These are phyloP conservation scores for Strobilomyces confusus DNA, from an alignment of 768 basidiomycete species.

Conservation along the genomic window DNA sequence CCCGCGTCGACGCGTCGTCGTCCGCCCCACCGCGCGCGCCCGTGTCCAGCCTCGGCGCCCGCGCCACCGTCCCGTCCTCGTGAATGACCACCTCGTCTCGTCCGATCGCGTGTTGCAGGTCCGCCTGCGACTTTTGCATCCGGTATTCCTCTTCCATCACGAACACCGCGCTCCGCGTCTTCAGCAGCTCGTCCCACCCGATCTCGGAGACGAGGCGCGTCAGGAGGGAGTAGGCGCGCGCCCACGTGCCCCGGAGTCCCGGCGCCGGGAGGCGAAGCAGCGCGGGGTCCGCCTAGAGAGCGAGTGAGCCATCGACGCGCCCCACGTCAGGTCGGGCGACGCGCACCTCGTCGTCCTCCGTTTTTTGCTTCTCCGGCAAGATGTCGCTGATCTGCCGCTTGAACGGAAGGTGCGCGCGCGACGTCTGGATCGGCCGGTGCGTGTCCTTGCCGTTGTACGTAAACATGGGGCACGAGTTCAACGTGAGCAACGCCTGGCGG, in stretches of 20 bases:
- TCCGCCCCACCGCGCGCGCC: slow-evolving; percentile 31
- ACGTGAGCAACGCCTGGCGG: slow-evolving; percentile 70
- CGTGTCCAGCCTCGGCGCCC: slow-evolving; percentile 3
- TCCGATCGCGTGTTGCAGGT: slow-evolving; percentile 44
- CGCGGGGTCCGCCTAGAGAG: slow-evolving; percentile 80
- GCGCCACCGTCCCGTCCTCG: slow-evolving; percentile 56
- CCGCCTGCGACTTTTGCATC: slow-evolving; percentile 84
- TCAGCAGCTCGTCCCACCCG: slow-evolving; percentile 98
- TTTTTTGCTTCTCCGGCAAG: slow-evolving; percentile 76
- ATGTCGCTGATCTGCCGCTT: slow-evolving; percentile 86
- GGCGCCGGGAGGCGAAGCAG: slow-evolving; percentile 94
- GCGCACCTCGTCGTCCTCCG: slow-evolving; percentile 77
- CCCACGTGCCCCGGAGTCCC: slow-evolving; percentile 92
- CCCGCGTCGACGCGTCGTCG: slow-evolving; percentile 71
- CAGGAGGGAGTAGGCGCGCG: slow-evolving; percentile 87
- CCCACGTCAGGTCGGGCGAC: background rate
- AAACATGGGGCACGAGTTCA: slow-evolving; percentile 99
- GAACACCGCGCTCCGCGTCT: slow-evolving; percentile 91
- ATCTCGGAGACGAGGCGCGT: slow-evolving; percentile 90
- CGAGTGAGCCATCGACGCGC: too few relatives aligned
- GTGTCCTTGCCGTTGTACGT: slow-evolving; percentile 96
- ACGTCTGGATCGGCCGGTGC: slow-evolving; percentile 78
- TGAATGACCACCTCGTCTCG: slow-evolving; percentile 45
- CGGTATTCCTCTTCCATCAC: slow-evolving; percentile 99
- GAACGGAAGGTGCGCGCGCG: slow-evolving; percentile 81